These are phyloP conservation scores for Globisporangium polare DNA, from an alignment of 352 stramenopile species.

Conservation along the genomic window DNA sequence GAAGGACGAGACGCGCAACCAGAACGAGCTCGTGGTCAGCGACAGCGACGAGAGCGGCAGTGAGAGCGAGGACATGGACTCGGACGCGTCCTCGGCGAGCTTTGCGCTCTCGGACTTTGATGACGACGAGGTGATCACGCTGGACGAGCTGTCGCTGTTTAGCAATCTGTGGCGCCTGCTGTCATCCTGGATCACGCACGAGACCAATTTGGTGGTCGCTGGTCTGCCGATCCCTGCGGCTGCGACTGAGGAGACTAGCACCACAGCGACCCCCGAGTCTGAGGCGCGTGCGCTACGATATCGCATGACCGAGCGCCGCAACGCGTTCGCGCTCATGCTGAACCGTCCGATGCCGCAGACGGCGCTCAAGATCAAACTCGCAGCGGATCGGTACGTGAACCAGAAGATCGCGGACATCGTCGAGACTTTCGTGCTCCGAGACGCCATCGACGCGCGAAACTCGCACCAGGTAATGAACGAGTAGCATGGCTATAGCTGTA, in stretches of 20 bases:
- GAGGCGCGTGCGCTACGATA: constrained; percentile 42
- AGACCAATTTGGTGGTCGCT: constrained; percentile 59
- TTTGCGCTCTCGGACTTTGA: constrained; percentile 66
- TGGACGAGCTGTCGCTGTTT: constrained; percentile 66
- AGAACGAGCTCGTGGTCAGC: constrained; percentile 58
- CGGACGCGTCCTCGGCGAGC: constrained; percentile 47
- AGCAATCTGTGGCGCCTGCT: constrained; percentile 72
- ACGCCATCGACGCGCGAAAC: constrained; percentile 66
- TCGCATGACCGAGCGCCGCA: constrained; percentile 56
- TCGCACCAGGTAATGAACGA: constrained; percentile 41
- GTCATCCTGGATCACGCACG: constrained; percentile 65
- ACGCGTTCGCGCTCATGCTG: constrained; percentile 64
- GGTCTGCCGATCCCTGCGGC: constrained; percentile 22
- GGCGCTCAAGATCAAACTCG: constrained; percentile 45
- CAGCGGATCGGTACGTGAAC: constrained; percentile 46
- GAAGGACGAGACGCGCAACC: constrained; percentile 28
- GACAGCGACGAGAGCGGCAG: constrained; percentile 45
- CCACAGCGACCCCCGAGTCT: constrained; percentile 21
- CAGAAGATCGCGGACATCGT: constrained; percentile 54
- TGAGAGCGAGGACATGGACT: constrained; percentile 26
- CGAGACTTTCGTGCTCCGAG: constrained; percentile 49
- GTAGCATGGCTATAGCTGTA: too few relatives aligned
- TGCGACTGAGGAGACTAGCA: constrained; percentile 17
- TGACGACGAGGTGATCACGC: constrained; percentile 62
- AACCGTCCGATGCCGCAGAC: constrained; percentile 46